These are phyloP conservation scores for Hirschioporus abietinus DNA, from an alignment of 768 basidiomycete species.

Conservation along the genomic window DNA sequence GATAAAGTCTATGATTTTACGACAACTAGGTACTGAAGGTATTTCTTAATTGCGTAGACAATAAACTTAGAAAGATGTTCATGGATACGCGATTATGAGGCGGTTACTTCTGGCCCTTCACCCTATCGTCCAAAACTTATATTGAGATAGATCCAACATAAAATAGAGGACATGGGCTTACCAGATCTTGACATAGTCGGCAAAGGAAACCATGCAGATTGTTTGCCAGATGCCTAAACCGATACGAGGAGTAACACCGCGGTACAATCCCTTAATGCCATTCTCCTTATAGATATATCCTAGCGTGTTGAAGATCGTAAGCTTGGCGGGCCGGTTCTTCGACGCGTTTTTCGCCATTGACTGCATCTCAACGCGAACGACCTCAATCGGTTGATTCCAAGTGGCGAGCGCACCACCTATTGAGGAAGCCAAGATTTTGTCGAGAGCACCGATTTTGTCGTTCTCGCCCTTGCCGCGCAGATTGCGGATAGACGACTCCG, in stretches of 20 bases:
- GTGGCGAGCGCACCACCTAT: slow-evolving; percentile 94
- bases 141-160: neutral
- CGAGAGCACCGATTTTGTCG: slow-evolving; percentile 67
- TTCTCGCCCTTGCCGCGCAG: slow-evolving; percentile 73
- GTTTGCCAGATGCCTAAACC: slow-evolving; percentile 97
- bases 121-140: neutral
- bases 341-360: slow-evolving; percentile 83
- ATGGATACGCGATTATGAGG: neutral
- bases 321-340: slow-evolving; percentile 82
- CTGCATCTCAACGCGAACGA: slow-evolving; percentile 99
- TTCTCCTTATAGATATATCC: slow-evolving; percentile 95
- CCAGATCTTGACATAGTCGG: slow-evolving; percentile 93
- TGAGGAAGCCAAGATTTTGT: slow-evolving; percentile 85
- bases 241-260: slow-evolving; percentile 95
- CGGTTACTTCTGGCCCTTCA: neutral
- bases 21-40: neutral
- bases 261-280: slow-evolving; percentile 93
- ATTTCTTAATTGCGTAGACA: neutral
- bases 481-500: slow-evolving; percentile 74
- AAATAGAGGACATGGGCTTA: slow-evolving; percentile 23
- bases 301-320: slow-evolving; percentile 88
- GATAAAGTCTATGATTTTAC: neutral
- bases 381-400: slow-evolving; percentile 99
- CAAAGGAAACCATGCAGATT: slow-evolving; percentile 97
- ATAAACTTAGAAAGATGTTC: neutral